Evolutionary conservation across 495 filamentous ascomycete genomes (phyloP).

Genomic region (Neurospora hispaniola): DNA sequence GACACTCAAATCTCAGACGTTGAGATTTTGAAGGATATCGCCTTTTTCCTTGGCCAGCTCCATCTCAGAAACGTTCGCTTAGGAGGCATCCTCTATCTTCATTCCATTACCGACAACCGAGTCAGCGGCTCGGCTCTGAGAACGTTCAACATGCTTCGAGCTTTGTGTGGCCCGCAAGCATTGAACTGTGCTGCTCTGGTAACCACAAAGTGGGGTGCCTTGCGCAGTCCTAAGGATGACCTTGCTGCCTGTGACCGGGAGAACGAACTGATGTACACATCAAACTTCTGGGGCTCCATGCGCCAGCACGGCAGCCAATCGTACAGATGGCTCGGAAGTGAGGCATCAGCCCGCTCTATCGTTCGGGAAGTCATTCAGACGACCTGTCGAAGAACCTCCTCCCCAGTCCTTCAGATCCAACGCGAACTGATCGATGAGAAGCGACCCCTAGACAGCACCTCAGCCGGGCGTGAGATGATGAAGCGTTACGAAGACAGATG

Average conservation of each 20-base stretch:
- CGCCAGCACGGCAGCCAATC: background rate
- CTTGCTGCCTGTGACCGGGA: background rate
- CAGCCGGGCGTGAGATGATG: constrained; percentile 12
- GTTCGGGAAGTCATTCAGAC: background rate
- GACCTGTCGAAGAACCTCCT: background rate
- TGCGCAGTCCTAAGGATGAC: background rate
- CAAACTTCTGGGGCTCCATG: background rate
- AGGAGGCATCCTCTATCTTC: background rate
- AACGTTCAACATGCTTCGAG: background rate
- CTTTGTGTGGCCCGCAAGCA: background rate
- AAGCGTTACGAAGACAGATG: background rate
- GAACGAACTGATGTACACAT: background rate
- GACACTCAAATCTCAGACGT: constrained; percentile 29
- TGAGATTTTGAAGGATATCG: constrained; percentile 31
- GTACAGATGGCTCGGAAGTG: background rate
- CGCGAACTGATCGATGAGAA: constrained; percentile 23
- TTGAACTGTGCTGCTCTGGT: background rate
- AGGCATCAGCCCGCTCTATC: background rate
- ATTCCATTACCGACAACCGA: background rate
- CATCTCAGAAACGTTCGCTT: constrained; percentile 3
- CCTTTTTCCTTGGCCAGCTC: constrained; percentile 16
- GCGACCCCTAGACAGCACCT: constrained; percentile 21
- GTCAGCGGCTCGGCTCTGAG: background rate
- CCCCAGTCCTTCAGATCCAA: constrained; percentile 24
- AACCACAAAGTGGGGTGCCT: background rate